Base-by-base conservation (phyloP, 176 grass and related monocot species). In the Chrysopogon serrulatus region DNA sequence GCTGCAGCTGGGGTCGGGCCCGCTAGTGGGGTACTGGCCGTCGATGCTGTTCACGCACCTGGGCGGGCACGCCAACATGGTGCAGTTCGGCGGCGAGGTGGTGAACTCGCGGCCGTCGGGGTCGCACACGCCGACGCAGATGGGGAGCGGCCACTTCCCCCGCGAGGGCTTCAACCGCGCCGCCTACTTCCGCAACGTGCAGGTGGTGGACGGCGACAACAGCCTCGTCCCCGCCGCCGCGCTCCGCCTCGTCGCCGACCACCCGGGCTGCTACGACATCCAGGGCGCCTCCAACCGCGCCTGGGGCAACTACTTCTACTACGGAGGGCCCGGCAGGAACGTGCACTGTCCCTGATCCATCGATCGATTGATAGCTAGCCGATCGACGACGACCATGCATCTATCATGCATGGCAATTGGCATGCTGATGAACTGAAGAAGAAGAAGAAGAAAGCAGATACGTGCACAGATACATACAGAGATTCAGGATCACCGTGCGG, bases 81-180 rank as follows among this genome's bases (percentile, higher is more conserved):
- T 97, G 78, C 94, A 97, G 80, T 97, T 90, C 80, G 94, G 94
- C 61, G 94, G 94, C 73, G 94, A 97, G 90, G 89, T 97, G 17
- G 89, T 97, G 10, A 92, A 97, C 84, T 54, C 87, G 13, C 79
- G 74, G 0, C 79, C 89, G 1, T 71, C 85, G 2, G 89, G 94
- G 1, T 89, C 84, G 37, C 94, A 97, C 87, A 91, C 94, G 9
- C 75, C 89, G 3, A 97, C 94, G 48, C 89, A 94, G 82, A 97
- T 97, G 94, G 94, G 94, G 3, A 94, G 91, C 39, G 94, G 94
- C 1, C 94, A 74, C 53, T 97, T 97, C 43, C 76, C 94, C 0
- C 26, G 87, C 0, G 94, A 97, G 1, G 94, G 94, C 0, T 39
- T 48, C 71, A 79, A 75, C 40, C 89, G 72, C 87, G 89, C 89